These are phyloP conservation scores for Leishmania mexicana DNA, from an alignment of 208 protist species.

Conservation along the genomic window DNA sequence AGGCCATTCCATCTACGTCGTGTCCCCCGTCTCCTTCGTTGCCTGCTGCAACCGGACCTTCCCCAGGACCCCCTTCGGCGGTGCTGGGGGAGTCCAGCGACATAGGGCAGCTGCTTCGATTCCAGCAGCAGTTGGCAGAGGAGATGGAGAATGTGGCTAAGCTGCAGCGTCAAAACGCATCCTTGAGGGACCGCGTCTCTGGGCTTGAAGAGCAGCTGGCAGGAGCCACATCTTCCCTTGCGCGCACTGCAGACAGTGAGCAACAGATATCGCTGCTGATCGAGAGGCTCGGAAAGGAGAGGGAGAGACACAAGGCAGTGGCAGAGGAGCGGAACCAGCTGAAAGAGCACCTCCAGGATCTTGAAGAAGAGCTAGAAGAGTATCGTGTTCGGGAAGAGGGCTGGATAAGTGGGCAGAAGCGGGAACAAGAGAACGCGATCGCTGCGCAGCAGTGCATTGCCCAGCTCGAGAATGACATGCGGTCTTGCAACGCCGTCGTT, in stretches of 20 bases:
- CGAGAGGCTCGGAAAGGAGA: conserved; percentile 55
- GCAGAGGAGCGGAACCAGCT: conserved; percentile 36
- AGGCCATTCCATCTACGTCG: neutral
- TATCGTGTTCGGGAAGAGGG: conserved; percentile 37
- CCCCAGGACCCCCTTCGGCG: neutral
- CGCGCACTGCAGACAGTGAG: conserved; percentile 21
- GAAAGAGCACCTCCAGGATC: conserved; percentile 37
- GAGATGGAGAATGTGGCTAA: conserved; percentile 54
- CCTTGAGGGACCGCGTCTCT: conserved; percentile 24
- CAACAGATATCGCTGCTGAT: conserved; percentile 57
- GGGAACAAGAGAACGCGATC: conserved; percentile 22
- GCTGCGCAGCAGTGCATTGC: conserved; percentile 41
- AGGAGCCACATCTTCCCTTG: conserved; percentile 17
- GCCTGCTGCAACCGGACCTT: neutral
- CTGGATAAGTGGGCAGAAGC: conserved; percentile 29
- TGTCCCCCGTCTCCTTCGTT: neutral
- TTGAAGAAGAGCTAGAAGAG: conserved; percentile 51
- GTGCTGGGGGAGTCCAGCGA: conserved; percentile 6
- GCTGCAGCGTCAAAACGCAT: conserved; percentile 40
- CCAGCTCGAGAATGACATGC: conserved; percentile 35
- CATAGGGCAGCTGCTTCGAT: conserved; percentile 54
- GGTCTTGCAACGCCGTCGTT: conserved; percentile 15
- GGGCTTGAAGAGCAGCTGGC: conserved; percentile 36
- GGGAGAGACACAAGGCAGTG: conserved; percentile 42
- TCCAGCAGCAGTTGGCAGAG: conserved; percentile 66